Conservation (phyloP, 805 yeast genomes). For the Osmozyma mogii region DNA sequence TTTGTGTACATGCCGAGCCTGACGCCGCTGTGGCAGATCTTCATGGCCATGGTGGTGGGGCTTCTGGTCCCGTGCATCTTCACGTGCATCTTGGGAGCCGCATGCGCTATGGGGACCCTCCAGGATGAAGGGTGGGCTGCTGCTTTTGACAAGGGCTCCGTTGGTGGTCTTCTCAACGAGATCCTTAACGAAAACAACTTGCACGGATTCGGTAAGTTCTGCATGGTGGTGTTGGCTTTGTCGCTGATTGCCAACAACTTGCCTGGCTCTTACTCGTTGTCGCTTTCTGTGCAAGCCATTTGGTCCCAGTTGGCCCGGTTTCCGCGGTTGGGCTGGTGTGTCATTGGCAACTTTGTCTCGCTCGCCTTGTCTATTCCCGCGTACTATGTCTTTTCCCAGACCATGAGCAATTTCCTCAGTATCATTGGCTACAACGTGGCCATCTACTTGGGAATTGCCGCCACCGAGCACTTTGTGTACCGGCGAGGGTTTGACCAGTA, state of each 20-base stretch:
- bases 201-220: conserved; percentile 26
- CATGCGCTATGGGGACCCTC: conserved; percentile 22
- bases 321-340: conserved; percentile 29
- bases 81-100: conserved; percentile 25
- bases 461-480: conserved; percentile 23
- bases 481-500: conserved; percentile 20
- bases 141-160: conserved; percentile 20
- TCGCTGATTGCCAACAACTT: conserved; percentile 25
- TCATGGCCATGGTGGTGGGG: conserved; percentile 20
- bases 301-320: conserved; percentile 23
- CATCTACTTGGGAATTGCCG: conserved; percentile 23
- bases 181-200: conserved; percentile 20
- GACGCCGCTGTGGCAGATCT: conserved; percentile 21
- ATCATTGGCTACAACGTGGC: conserved; percentile 26
- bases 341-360: conserved; percentile 23
- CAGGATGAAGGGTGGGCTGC: conserved; percentile 20
- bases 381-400: conserved; percentile 21
- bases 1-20: conserved; percentile 24
- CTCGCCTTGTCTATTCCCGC: conserved; percentile 29
- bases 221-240: conserved; percentile 23
- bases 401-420: conserved; percentile 26
- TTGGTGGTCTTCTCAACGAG: conserved; percentile 26
- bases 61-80: conserved; percentile 21
- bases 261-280: conserved; percentile 26
- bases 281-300: conserved; percentile 22